Conservation (phyloP, 257 asterid genomes). For the Eucommia ulmoides region DNA sequence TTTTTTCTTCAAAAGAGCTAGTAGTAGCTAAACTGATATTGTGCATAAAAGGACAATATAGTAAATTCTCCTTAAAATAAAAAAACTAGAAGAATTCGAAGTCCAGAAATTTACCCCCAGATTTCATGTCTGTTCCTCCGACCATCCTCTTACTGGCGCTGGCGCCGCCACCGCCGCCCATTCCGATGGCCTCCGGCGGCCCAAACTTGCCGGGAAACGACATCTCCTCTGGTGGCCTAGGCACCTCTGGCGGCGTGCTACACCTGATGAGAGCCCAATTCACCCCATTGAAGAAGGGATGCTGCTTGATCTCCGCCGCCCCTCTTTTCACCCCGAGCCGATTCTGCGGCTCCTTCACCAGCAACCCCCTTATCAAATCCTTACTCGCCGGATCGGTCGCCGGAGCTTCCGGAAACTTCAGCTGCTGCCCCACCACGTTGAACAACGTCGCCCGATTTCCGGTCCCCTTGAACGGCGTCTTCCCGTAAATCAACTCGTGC, state of each 20-base stretch:
- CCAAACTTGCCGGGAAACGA: conserved; percentile 33
- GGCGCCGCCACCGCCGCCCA: too few relatives aligned
- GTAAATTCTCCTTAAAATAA: too few relatives aligned
- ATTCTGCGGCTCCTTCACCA: conserved; percentile 63
- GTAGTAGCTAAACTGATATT: too few relatives aligned
- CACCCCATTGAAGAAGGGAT: conserved; percentile 67
- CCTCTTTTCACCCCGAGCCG: conserved; percentile 69
- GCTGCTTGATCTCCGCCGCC: conserved; percentile 79
- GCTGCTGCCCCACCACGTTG: conserved; percentile 65
- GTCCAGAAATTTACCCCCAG: conserved; percentile 80
- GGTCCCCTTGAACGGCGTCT: conserved; percentile 66
- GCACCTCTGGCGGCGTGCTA: conserved; percentile 79
- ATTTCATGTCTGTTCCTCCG: conserved; percentile 35
- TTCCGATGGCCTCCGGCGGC: conserved; percentile 21
- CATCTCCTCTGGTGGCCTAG: conserved; percentile 38
- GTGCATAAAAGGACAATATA: too few relatives aligned
- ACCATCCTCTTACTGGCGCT: conserved; percentile 33
- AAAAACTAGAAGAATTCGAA: conserved; percentile 72
- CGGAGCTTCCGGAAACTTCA: conserved; percentile 59
- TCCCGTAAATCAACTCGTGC: conserved; percentile 61
- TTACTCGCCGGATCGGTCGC: conserved; percentile 57
- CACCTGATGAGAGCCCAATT: conserved; percentile 81
- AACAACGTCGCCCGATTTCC: conserved; percentile 70
- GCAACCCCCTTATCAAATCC: conserved; percentile 59
- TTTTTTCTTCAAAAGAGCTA: too few relatives aligned